Evolutionary conservation across 2,329 filamentous ascomycete genomes (phyloP).

Genomic region (Domatiomyces globalis): DNA sequence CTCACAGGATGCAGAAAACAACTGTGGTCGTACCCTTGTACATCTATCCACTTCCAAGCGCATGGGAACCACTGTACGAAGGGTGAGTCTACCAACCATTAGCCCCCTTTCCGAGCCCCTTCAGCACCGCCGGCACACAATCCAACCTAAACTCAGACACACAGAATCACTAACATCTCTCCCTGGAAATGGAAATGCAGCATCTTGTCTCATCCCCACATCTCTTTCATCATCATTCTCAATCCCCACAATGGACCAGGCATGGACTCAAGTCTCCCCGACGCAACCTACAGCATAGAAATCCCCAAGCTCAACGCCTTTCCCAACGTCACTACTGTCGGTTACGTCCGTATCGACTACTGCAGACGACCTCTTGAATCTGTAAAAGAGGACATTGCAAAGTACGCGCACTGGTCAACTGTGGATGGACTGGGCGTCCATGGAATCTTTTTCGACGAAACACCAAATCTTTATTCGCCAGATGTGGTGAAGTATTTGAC

Average conservation of each 20-base stretch:
- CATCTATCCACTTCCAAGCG: slow-evolving; percentile 33
- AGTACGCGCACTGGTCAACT: slow-evolving; percentile 33
- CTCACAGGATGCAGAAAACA: neutral
- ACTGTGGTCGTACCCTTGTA: slow-evolving; percentile 37
- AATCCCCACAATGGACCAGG: slow-evolving; percentile 37
- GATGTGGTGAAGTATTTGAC: slow-evolving; percentile 15
- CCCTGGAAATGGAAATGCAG: neutral
- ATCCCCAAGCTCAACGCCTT: slow-evolving; percentile 28
- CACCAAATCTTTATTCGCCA: slow-evolving; percentile 16
- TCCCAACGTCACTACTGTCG: slow-evolving; percentile 37
- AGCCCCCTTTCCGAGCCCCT: slow-evolving; percentile 8
- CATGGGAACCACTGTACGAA: slow-evolving; percentile 33
- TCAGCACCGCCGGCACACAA: neutral
- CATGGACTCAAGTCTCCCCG: slow-evolving; percentile 25
- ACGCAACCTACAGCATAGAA: slow-evolving; percentile 31
- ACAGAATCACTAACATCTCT: neutral
- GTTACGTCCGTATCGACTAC: slow-evolving; percentile 39
- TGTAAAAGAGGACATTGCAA: slow-evolving; percentile 31
- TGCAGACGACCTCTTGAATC: slow-evolving; percentile 27
- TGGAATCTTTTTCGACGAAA: slow-evolving; percentile 31
- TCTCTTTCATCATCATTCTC: slow-evolving; percentile 35
- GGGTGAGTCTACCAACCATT: slow-evolving; percentile 21
- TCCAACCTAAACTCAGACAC: slow-evolving; percentile 1
- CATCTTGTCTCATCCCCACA: neutral
- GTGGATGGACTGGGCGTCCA: slow-evolving; percentile 20